Evolutionary conservation across 352 stramenopile species (phyloP).

Genomic region (Proteromonas lacertae): DNA sequence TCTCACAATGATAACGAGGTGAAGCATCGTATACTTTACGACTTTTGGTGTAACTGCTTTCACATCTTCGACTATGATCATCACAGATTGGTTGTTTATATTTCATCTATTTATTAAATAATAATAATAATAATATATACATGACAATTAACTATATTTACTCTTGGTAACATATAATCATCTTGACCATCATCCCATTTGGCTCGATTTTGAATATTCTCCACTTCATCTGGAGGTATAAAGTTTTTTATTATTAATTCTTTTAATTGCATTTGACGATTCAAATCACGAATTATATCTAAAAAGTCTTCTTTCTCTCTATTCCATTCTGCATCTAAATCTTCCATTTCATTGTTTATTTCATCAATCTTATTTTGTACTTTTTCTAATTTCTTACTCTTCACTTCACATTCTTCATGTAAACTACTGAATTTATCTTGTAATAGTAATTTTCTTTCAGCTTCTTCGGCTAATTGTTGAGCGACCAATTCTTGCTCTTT

Average conservation of each 20-base stretch:
- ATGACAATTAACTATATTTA: no score
- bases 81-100: no score
- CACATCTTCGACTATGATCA: background rate
- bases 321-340: slow-evolving; percentile 29
- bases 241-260: slow-evolving; percentile 52
- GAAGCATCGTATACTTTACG: slow-evolving; percentile 36
- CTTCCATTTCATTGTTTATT: slow-evolving; percentile 40
- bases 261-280: slow-evolving; percentile 67
- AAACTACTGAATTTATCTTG: slow-evolving; percentile 51
- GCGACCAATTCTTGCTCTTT: slow-evolving; percentile 35
- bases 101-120: no score
- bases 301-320: slow-evolving; percentile 77
- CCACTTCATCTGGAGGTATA: slow-evolving; percentile 15
- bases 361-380: slow-evolving; percentile 60
- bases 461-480: slow-evolving; percentile 50
- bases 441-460: slow-evolving; percentile 53
- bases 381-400: slow-evolving; percentile 77
- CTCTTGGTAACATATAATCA: no score
- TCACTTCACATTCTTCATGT: slow-evolving; percentile 58
- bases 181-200: slow-evolving; percentile 44
- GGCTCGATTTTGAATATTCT: slow-evolving; percentile 12
- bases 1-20: slow-evolving; percentile 38
- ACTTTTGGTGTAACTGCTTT: background rate
- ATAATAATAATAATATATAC: no score
- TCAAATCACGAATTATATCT: slow-evolving; percentile 60